Conservation (phyloP, 306 rosid species). For the Prunus salicina region DNA sequence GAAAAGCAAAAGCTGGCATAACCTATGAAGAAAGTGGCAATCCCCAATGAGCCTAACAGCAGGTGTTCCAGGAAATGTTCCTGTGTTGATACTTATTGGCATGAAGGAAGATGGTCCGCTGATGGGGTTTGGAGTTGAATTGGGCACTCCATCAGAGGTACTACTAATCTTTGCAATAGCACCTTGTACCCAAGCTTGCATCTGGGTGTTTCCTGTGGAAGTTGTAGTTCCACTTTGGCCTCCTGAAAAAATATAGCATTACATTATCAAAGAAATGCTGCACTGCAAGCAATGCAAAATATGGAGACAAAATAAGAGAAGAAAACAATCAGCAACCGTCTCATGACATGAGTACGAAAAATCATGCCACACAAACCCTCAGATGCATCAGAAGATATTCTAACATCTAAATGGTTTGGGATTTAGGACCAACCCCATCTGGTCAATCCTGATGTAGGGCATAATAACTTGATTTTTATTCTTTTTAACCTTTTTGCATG, state of each 20-base stretch:
- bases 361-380: not conserved
- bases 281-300: not conserved
- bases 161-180: slow-evolving; percentile 95
- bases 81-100: slow-evolving; percentile 98
- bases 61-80: slow-evolving; percentile 99
- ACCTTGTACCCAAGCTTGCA: slow-evolving; percentile 99
- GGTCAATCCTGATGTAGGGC: not conserved
- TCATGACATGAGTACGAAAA: not conserved
- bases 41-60: slow-evolving; percentile 99
- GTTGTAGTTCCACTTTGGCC: slow-evolving; percentile 73
- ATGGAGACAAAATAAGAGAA: not conserved
- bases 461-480: not conserved
- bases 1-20: slow-evolving; percentile 94
- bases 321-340: not conserved
- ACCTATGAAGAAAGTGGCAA: slow-evolving; percentile 93
- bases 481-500: not conserved
- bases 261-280: not conserved
- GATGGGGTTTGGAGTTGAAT: slow-evolving; percentile 76
- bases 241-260: slow-evolving; percentile 42
- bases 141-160: slow-evolving; percentile 77
- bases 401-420: not conserved
- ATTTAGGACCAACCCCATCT: not conserved
- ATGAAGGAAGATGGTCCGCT: slow-evolving; percentile 91
- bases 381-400: slow-evolving; percentile 2
- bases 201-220: slow-evolving; percentile 82